A percentile compares a stretch with the other conserved stretches of the same genome.
phyloP scores from a whole-genome alignment of 768 basidiomycete genomes.

The Asterophora parasitica region DNA sequence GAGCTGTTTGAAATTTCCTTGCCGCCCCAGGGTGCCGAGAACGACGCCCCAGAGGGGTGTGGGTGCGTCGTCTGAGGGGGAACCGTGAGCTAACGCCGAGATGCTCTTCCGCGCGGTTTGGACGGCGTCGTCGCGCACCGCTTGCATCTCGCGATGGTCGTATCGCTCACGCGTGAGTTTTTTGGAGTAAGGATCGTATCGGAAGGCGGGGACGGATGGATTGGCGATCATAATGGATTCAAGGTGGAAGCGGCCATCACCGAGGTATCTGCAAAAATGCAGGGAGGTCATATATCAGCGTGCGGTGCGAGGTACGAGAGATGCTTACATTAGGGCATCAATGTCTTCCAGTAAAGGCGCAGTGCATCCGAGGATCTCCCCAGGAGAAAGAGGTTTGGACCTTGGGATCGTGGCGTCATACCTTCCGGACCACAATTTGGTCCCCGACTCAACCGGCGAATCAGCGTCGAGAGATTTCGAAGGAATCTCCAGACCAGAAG shows the following conservation, averaged over 20 bases:
- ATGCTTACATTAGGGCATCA: slow-evolving; percentile 84
- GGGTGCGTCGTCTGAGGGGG: slow-evolving; percentile 5
- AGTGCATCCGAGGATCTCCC: slow-evolving; percentile 96
- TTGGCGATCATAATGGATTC: slow-evolving; percentile 99
- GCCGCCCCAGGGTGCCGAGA: slow-evolving; percentile 90
- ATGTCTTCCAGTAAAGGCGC: slow-evolving; percentile 74
- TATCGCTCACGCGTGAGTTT: slow-evolving; percentile 93
- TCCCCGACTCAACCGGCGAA: slow-evolving; percentile 4
- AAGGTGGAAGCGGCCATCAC: slow-evolving; percentile 96
- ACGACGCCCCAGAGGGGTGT: slow-evolving; percentile 82
- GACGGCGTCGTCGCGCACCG: slow-evolving; percentile 69
- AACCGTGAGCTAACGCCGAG: slow-evolving; percentile 20
- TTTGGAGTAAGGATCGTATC: slow-evolving; percentile 98
- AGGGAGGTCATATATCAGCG: slow-evolving; percentile 8
- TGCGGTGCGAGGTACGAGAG: slow-evolving; percentile 1
- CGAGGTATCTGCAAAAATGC: slow-evolving; percentile 69
- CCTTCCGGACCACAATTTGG: slow-evolving; percentile 48
- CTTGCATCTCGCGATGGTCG: slow-evolving; percentile 83
- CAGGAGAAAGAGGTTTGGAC: slow-evolving; percentile 90
- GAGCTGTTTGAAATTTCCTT: slow-evolving; percentile 88
- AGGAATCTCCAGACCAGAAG: slow-evolving; percentile 9
- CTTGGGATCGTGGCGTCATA: slow-evolving; percentile 79
- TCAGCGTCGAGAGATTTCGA: neutral
- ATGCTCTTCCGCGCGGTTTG: slow-evolving; percentile 68
- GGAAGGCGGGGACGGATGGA: slow-evolving; percentile 88